Conservation (phyloP, 352 stramenopile species). For the Globisporangium radiosum region DNA sequence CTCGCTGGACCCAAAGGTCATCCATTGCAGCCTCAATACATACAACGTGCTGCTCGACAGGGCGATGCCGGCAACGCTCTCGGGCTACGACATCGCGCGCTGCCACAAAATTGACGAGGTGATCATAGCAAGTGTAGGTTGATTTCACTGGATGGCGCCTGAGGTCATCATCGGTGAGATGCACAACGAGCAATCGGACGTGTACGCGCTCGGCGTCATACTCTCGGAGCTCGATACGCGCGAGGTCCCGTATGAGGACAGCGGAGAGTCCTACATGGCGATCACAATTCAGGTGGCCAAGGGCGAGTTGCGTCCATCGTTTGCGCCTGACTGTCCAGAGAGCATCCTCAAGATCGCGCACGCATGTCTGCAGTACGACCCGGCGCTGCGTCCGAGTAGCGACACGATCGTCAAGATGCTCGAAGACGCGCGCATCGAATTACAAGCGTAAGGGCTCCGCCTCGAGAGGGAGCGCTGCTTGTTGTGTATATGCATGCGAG, state of each 20-base stretch:
- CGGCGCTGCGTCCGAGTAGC: neutral
- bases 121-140: no score
- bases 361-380: neutral
- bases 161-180: no score
- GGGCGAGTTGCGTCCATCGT: neutral
- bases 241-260: conserved; percentile 82
- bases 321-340: neutral
- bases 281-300: neutral
- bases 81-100: no score
- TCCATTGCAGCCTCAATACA: neutral
- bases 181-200: neutral
- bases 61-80: no score
- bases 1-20: neutral
- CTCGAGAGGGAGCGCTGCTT: no score
- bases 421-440: neutral
- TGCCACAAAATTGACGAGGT: no score
- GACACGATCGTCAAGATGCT: neutral
- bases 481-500: no score
- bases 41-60: neutral
- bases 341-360: neutral
- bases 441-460: neutral
- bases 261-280: neutral
- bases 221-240: conserved; percentile 83
- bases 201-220: conserved; percentile 62
- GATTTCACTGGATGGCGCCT: no score